Base-by-base conservation (phyloP, 2,329 filamentous ascomycete genomes). In the Simplicillium aogashimaense region DNA sequence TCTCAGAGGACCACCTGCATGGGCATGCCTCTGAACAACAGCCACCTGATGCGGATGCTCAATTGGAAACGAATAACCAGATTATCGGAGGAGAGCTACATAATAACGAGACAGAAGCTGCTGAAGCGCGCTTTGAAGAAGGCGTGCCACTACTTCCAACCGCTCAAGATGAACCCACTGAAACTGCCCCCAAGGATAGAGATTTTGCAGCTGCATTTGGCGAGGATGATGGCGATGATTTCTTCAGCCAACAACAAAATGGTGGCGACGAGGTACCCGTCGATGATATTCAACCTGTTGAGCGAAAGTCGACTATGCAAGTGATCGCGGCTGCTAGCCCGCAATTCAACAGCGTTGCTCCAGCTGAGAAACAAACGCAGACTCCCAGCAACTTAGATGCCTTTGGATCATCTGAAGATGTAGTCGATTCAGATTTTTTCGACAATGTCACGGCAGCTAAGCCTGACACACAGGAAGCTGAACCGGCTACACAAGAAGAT, bases 291-390 rank as follows among this genome's bases (percentile, higher is more conserved):
- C 50, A 45, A 48, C 34, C 56, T 1, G 49, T 86, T n/a, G 70
- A 78, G 47, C 72, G 82, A 41, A 86, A 86, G 56, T 82, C 79
- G 15, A 87, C 83, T 0, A 69, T 72, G 51, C 77, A 86, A 56
- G 80, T 82, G 1, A 61, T 86, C 42, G 64, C 69, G 18, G 66
- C 69, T 2, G 50, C 77, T 45, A 58, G 69, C 17, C 56, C 60
- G 4, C 52, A 57, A 5, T 42, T 32, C 6, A 15, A 12, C 55
- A 6, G 46, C 52, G 17, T 50, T 46, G 11, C 52, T 54, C 9
- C 55, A 61, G 10, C 48, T 15, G 47, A 51, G 15, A 53, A 60
- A 36, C 50, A 60, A 3, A 46, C 54, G 17, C 47, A 53, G 36
- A 32, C 29, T 8, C 44, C 52, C 14, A 39, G 46, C 16, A 30